Evolutionary conservation across 176 grass and related monocot genomes (phyloP).

Genomic region (Stipa capillata): DNA sequence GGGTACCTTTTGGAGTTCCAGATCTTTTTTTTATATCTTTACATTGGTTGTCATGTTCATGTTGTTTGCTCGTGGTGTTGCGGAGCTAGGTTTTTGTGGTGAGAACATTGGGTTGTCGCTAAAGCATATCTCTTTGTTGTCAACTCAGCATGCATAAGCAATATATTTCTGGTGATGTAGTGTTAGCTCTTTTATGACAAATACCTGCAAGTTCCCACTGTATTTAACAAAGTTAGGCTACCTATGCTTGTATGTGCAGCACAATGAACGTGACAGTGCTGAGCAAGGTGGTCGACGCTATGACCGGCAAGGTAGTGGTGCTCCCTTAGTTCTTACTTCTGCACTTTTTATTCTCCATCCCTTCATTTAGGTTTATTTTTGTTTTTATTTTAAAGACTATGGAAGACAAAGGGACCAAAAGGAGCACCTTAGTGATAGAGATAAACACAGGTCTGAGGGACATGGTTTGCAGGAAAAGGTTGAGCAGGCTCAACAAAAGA

Average conservation of each 20-base stretch:
- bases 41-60: not conserved
- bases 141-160: slow-evolving; percentile 11
- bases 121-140: slow-evolving; percentile 8
- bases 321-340: not conserved
- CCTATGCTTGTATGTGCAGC: slow-evolving; percentile 88
- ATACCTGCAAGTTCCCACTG: slow-evolving; percentile 43
- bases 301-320: slow-evolving; percentile 41
- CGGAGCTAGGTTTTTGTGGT: not conserved
- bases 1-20: not conserved
- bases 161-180: slow-evolving; percentile 44
- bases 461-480: slow-evolving; percentile 26
- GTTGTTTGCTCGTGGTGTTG: not conserved
- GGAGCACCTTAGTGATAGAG: slow-evolving; percentile 31
- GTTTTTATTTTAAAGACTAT: slow-evolving; percentile 41
- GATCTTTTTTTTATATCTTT: not conserved
- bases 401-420: slow-evolving; percentile 48
- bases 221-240: slow-evolving; percentile 83
- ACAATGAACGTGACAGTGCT: slow-evolving; percentile 61
- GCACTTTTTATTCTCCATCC: slow-evolving; percentile 1
- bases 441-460: slow-evolving; percentile 17
- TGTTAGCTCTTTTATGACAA: slow-evolving; percentile 37
- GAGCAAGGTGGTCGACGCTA: slow-evolving; percentile 62
- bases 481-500: slow-evolving; percentile 24
- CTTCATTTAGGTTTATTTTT: slow-evolving; percentile 6
- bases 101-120: not conserved